Evolutionary conservation across 2,329 filamentous ascomycete species (phyloP).

Genomic region (Tolypocladium ovalisporum): DNA sequence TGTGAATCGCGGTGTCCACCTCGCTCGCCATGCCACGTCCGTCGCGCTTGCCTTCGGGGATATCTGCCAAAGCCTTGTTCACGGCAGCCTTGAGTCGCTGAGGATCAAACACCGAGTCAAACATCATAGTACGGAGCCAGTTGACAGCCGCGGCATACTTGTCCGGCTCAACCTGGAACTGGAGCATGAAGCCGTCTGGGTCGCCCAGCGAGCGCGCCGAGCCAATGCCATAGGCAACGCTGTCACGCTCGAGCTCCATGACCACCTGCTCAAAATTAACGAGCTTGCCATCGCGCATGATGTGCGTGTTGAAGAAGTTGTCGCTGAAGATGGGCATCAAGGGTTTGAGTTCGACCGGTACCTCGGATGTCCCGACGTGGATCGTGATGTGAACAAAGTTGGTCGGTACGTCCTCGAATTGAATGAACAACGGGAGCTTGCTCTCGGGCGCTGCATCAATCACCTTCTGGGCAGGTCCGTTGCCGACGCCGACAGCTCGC

Average conservation of each 20-base stretch:
- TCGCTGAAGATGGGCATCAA: conserved; percentile 75
- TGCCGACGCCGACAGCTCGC: conserved; percentile 52
- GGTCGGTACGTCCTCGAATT: conserved; percentile 89
- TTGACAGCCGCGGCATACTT: conserved; percentile 75
- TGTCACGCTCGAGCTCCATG: conserved; percentile 82
- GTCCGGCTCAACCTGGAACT: conserved; percentile 76
- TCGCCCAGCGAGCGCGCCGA: conserved; percentile 61
- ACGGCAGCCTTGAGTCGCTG: conserved; percentile 51
- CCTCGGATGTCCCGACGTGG: conserved; percentile 64
- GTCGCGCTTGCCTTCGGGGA: conserved; percentile 84
- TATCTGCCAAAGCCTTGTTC: conserved; percentile 77
- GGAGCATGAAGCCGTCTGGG: conserved; percentile 68
- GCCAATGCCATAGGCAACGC: conserved; percentile 69
- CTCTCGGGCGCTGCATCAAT: conserved; percentile 57
- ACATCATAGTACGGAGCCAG: conserved; percentile 80
- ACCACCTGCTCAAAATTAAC: conserved; percentile 89
- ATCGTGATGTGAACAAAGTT: conserved; percentile 84
- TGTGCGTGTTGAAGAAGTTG: conserved; percentile 90
- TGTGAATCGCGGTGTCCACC: conserved; percentile 68
- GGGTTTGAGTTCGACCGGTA: conserved; percentile 77
- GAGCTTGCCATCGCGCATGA: conserved; percentile 62
- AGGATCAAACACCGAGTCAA: conserved; percentile 78
- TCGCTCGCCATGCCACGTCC: conserved; percentile 58
- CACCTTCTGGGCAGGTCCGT: conserved; percentile 61
- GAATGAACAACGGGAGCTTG: conserved; percentile 74